A percentile compares a stretch with the other conserved stretches of the same genome.
phyloP scores from a whole-genome alignment of 2,329 filamentous ascomycete genomes.

The Geosmithia morbida region DNA sequence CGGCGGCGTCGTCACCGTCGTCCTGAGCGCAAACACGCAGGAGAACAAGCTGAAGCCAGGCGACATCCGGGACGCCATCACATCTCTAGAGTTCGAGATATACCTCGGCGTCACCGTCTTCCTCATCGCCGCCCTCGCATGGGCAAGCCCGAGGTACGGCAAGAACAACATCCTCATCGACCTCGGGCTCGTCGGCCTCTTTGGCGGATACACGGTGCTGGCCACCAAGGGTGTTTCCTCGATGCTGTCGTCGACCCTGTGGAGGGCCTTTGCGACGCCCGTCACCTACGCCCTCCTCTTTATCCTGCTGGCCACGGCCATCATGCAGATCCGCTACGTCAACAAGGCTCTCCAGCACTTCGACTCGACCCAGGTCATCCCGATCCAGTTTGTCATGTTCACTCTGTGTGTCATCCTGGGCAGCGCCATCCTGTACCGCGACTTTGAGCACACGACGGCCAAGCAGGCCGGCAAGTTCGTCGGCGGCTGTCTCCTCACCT shows the following conservation, averaged over 20 bases:
- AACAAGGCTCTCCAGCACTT: conserved; percentile 81
- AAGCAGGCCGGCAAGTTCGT: conserved; percentile 72
- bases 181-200: conserved; percentile 80
- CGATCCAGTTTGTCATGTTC: conserved; percentile 93
- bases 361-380: conserved; percentile 95
- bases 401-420: conserved; percentile 91
- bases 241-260: conserved; percentile 79
- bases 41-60: conserved; percentile 85
- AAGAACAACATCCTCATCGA: conserved; percentile 79
- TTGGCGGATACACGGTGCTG: conserved; percentile 90
- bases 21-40: conserved; percentile 76
- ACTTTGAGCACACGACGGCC: conserved; percentile 72
- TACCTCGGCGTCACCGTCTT: conserved; percentile 66
- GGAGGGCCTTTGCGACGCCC: conserved; percentile 79
- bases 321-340: conserved; percentile 96
- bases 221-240: conserved; percentile 95
- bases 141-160: conserved; percentile 73
- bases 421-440: conserved; percentile 83
- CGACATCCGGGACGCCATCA: conserved; percentile 82
- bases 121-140: conserved; percentile 66
- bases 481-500: conserved; percentile 81
- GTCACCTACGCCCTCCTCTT: conserved; percentile 78
- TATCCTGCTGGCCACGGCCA: conserved; percentile 66
- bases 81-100: conserved; percentile 75
- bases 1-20: conserved; percentile 78